Evolutionary conservation across 2,329 filamentous ascomycete genomes (phyloP).

Genomic region (Taxawa tesnikishii): DNA sequence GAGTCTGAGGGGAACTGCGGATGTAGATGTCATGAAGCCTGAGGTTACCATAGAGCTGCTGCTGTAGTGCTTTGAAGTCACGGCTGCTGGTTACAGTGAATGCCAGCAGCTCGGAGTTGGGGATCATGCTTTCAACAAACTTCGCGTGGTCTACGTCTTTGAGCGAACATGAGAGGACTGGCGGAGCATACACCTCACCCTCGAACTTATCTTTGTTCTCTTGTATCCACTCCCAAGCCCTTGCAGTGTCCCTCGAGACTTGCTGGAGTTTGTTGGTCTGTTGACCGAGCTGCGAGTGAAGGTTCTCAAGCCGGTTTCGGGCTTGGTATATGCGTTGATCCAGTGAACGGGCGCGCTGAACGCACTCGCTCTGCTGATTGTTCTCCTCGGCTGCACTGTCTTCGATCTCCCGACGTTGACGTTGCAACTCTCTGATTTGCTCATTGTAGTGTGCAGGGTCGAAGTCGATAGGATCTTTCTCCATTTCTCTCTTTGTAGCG

Average conservation of each 20-base stretch:
- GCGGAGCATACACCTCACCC: slow-evolving; percentile 67
- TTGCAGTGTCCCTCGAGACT: slow-evolving; percentile 49
- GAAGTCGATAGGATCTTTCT: slow-evolving; percentile 54
- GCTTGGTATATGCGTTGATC: slow-evolving; percentile 26
- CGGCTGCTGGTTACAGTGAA: slow-evolving; percentile 65
- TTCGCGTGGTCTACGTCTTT: slow-evolving; percentile 57
- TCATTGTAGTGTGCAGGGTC: slow-evolving; percentile 60
- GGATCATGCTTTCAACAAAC: slow-evolving; percentile 46
- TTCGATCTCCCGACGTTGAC: slow-evolving; percentile 31
- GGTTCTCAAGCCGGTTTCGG: slow-evolving; percentile 39
- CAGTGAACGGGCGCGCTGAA: slow-evolving; percentile 22
- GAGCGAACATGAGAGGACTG: slow-evolving; percentile 67
- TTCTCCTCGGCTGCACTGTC: slow-evolving; percentile 24
- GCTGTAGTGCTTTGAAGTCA: slow-evolving; percentile 63
- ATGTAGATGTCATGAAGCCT: slow-evolving; percentile 60
- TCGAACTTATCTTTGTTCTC: slow-evolving; percentile 57
- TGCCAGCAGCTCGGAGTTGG: slow-evolving; percentile 39
- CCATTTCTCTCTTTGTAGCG: slow-evolving; percentile 49
- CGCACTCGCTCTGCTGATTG: slow-evolving; percentile 9
- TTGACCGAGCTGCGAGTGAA: slow-evolving; percentile 66
- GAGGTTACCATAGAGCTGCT: slow-evolving; percentile 50
- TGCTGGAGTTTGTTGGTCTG: slow-evolving; percentile 53
- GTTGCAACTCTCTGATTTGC: slow-evolving; percentile 50
- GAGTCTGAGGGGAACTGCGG: slow-evolving; percentile 46
- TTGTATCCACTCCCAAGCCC: slow-evolving; percentile 74